Evolutionary conservation across 208 protist species (phyloP).

Genomic region (Crithidia expoeki): DNA sequence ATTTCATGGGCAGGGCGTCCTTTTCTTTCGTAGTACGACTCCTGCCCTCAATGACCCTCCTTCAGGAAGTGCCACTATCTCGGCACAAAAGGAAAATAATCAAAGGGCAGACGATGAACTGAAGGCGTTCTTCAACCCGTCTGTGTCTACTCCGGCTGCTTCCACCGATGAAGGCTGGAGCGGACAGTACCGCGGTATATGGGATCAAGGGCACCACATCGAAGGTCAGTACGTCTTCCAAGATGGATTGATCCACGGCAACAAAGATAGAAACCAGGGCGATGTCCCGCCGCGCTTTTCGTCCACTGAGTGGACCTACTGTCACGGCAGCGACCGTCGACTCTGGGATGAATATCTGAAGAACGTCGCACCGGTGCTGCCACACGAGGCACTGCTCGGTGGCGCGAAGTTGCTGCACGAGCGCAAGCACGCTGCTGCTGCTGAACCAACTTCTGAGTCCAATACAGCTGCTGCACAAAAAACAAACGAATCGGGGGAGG

Average conservation of each 20-base stretch:
- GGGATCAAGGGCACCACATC: conserved; percentile 74
- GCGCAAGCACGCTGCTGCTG: conserved; percentile 10
- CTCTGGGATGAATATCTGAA: conserved; percentile 86
- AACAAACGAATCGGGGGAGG: neutral
- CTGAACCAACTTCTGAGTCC: neutral
- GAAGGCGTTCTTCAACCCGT: conserved; percentile 18
- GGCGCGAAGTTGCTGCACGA: conserved; percentile 35
- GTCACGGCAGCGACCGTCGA: conserved; percentile 76
- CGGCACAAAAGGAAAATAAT: neutral
- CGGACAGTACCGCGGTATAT: conserved; percentile 86
- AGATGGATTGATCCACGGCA: conserved; percentile 82
- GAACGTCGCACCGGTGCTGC: conserved; percentile 78
- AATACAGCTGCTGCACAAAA: neutral
- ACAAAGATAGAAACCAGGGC: conserved; percentile 8
- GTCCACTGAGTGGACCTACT: conserved; percentile 75
- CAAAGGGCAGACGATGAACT: conserved; percentile 1
- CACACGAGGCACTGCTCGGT: conserved; percentile 68
- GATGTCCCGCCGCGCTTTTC: conserved; percentile 3
- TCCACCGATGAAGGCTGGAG: conserved; percentile 32
- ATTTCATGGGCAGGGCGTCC: conserved; percentile 83
- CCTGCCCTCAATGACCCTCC: no score
- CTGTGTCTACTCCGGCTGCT: neutral
- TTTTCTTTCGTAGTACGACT: conserved; percentile 58
- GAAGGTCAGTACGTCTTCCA: conserved; percentile 83
- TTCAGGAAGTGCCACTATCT: no score